Evolutionary conservation across 768 basidiomycete species (phyloP).

Genomic region (Pulveroboletus sp.): DNA sequence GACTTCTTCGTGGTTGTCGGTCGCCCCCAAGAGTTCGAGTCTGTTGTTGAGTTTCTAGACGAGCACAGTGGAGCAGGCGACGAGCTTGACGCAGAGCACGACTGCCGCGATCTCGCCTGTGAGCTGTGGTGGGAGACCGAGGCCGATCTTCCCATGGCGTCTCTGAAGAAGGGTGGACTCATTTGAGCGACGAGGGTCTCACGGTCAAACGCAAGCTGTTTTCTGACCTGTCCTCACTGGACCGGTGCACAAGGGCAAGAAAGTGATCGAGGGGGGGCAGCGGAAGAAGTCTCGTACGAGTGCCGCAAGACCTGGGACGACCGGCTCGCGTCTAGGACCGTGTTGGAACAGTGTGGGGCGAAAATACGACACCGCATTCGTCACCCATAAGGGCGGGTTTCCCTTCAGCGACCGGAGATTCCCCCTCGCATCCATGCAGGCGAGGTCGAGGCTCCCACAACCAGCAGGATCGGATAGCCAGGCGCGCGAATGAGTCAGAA

Average conservation of each 20-base stretch:
- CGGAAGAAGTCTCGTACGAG: constrained; percentile 81
- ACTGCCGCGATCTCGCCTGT: constrained; percentile 72
- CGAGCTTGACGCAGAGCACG: constrained; percentile 69
- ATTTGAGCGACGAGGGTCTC: constrained; percentile 72
- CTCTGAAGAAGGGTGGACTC: constrained; percentile 70
- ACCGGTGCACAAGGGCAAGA: constrained; percentile 82
- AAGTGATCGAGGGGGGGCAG: constrained; percentile 89
- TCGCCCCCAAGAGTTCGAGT: constrained; percentile 65
- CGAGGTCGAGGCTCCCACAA: constrained; percentile 46
- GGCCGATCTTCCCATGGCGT: constrained; percentile 44
- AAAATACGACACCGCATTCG: constrained; percentile 68
- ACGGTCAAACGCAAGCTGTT: constrained; percentile 72
- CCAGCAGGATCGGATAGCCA: constrained; percentile 39
- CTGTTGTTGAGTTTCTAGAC: constrained; percentile 69
- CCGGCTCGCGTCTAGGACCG: constrained; percentile 62
- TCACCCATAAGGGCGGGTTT: constrained; percentile 73
- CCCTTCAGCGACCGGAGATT: constrained; percentile 91
- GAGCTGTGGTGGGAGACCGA: constrained; percentile 32
- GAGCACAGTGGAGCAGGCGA: constrained; percentile 71
- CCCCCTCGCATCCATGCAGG: constrained; percentile 70
- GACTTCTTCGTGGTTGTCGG: constrained; percentile 55
- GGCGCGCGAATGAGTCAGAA: constrained; percentile 30
- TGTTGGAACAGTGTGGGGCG: constrained; percentile 76
- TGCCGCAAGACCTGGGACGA: constrained; percentile 87
- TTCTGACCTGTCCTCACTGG: constrained; percentile 69